Percentiles rank a stretch among this genome's conserved stretches.
phyloP scores from a whole-genome alignment of 2,329 filamentous ascomycete genomes.

The Fusarium illudens region DNA sequence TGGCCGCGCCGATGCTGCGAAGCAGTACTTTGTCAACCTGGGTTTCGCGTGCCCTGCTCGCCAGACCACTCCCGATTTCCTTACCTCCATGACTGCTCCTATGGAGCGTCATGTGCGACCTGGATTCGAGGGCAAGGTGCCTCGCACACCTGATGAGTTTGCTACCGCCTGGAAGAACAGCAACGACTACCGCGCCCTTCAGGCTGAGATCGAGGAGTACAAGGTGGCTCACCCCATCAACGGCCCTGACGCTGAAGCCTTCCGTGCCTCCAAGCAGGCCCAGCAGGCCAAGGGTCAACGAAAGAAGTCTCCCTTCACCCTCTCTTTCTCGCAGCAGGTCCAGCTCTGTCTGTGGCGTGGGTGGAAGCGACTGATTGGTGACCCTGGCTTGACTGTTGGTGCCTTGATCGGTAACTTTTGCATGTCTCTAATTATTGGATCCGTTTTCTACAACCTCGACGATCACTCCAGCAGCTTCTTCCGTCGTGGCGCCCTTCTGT shows the following conservation, averaged over 20 bases:
- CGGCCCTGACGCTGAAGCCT: constrained; percentile 64
- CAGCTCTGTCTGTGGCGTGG: constrained; percentile 82
- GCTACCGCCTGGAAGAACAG: constrained; percentile 66
- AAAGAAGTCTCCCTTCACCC: constrained; percentile 79
- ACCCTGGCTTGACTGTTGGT: constrained; percentile 77
- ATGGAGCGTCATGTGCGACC: constrained; percentile 63
- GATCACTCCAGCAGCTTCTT: constrained; percentile 77
- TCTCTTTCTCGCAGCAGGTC: constrained; percentile 80
- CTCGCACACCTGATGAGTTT: constrained; percentile 70
- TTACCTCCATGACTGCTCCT: constrained; percentile 73
- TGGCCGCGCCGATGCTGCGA: constrained; percentile 67
- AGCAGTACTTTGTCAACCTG: constrained; percentile 71
- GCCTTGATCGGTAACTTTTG: constrained; percentile 75
- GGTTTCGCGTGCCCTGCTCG: constrained; percentile 73
- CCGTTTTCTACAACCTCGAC: constrained; percentile 81
- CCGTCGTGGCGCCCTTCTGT: constrained; percentile 79
- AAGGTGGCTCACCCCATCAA: constrained; percentile 62
- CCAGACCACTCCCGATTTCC: constrained; percentile 75
- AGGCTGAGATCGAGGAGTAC: constrained; percentile 64
- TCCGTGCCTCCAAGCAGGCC: constrained; percentile 62
- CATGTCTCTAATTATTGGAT: constrained; percentile 80
- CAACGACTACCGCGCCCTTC: constrained; percentile 58
- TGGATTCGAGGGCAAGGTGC: constrained; percentile 64
- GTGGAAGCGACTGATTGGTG: constrained; percentile 78
- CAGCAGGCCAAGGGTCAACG: constrained; percentile 69